Evolutionary conservation across 148 eudicot species (phyloP).

Genomic region (Beta vulgaris): DNA sequence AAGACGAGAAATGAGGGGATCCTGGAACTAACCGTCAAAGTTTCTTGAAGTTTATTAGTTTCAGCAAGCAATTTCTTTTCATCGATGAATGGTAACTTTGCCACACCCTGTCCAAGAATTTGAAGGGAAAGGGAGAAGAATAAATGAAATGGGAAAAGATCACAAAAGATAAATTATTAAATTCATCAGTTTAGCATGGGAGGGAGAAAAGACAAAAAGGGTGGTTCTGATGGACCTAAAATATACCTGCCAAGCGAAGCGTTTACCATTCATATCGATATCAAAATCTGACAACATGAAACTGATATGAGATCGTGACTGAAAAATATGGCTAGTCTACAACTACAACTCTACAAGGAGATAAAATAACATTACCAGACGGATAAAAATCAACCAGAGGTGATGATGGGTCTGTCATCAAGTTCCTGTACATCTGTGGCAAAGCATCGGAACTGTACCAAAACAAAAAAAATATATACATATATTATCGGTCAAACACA

Average conservation of each 20-base stretch:
- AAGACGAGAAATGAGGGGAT: constrained; percentile 10
- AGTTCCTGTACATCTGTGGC: constrained; percentile 75
- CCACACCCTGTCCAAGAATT: constrained; percentile 60
- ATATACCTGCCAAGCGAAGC: constrained; percentile 96
- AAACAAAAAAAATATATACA: constrained; percentile 1
- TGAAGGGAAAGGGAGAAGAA: not conserved
- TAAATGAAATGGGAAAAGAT: not conserved
- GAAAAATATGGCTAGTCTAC: not conserved
- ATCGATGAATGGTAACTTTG: constrained; percentile 91
- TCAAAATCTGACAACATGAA: constrained; percentile 65
- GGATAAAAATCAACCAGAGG: constrained; percentile 89
- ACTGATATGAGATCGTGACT: constrained; percentile 14
- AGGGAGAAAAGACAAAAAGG: not conserved
- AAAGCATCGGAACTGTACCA: constrained; percentile 76
- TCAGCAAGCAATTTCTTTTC: constrained; percentile 79
- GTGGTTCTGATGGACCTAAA: not conserved
- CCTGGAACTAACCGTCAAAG: constrained; percentile 64
- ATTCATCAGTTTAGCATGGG: not conserved
- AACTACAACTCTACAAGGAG: constrained; percentile 4
- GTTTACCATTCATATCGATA: constrained; percentile 98
- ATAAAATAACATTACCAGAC: constrained; percentile 51
- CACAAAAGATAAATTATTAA: not conserved
- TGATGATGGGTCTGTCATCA: constrained; percentile 93
- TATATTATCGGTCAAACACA: constrained; percentile 5
- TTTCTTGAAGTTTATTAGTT: constrained; percentile 80